These are phyloP conservation scores for Amoeboradix gromovi DNA, from an alignment of 371 early-diverging fungal genomes.

Conservation along the genomic window DNA sequence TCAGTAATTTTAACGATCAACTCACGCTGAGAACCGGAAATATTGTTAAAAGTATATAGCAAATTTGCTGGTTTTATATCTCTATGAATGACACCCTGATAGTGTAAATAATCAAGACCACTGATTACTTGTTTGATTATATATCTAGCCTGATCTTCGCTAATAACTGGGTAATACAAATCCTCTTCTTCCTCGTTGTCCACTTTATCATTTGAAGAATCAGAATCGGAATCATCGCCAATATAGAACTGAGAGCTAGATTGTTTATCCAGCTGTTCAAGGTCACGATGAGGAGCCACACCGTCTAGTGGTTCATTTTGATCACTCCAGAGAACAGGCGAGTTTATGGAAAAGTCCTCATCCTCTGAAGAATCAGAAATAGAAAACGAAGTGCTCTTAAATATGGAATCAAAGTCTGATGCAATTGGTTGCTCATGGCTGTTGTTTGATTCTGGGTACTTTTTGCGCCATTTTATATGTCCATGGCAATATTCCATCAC, in stretches of 20 bases:
- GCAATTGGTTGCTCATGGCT: not conserved
- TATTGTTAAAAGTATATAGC: constrained; percentile 18
- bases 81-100: constrained; percentile 70
- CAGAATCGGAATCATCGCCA: not conserved
- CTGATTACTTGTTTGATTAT: not conserved
- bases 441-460: not conserved
- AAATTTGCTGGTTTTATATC: constrained; percentile 88
- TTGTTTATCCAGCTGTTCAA: not conserved
- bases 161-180: too few species aligned
- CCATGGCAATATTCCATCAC: not conserved
- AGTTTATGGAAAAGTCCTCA: not conserved
- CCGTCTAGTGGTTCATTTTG: not conserved
- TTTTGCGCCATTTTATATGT: not conserved
- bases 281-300: not conserved
- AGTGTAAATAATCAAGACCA: constrained; percentile 30
- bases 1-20: constrained; percentile 60
- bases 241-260: not conserved
- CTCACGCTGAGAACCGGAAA: constrained; percentile 12
- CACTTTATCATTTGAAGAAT: not conserved
- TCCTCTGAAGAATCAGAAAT: not conserved
- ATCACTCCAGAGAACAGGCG: not conserved
- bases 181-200: too few species aligned
- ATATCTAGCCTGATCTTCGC: not conserved
- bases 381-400: not conserved
- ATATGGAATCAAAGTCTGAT: not conserved